Evolutionary conservation across 78 protist genomes (phyloP), one percentile per base, ranked within the genome.

Genomic region (Parvularia atlantis): DNA sequence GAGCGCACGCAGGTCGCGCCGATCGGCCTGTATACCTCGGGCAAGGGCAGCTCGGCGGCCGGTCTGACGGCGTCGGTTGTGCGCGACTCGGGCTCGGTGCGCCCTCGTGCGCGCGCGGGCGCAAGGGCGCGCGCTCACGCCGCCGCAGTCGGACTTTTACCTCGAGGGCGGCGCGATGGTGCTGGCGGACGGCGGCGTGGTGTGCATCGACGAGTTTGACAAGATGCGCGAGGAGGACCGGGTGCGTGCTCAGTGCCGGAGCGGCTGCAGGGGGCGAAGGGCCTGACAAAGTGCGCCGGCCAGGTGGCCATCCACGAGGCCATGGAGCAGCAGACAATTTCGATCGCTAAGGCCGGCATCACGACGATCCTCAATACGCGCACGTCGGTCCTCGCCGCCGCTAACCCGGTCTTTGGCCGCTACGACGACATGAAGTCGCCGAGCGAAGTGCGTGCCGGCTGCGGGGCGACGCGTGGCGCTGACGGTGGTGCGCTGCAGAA

Each of bases 291-390:
- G n/a, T n/a, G n/a, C n/a, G n/a, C n/a, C n/a, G n/a, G n/a, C n/a
- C n/a, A n/a, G n/a, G n/a, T 88, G 22, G 96, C 96, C 30, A 91
- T 91, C 75, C 96, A 91, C 84, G 99, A 95, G 70, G 99, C 99
- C 43, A 98, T 98, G 99, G 99, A 98, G 81, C 99, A 98, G 76
- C 99, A 98, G 77, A 98, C 99, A 35, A 97, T 98, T 66, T 92
- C 98, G 31, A 91, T 98, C 57, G 98, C 99, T 19, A 93, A 91
- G 66, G 99, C 99, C 0, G 99, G 99, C 67, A 96, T 98, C 74
- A 95, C 99, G 19, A 96, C 99, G 40, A 78, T 95, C 53, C 85
- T 98, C 67, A 97, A 96, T 89, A 65, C 94, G 9, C 80, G 99
- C 31, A 86, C 99, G 6, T n/a, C 97, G 22, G 99, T 98, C 20